Evolutionary conservation across 1,139 yeast genomes (phyloP).

Genomic region (Suhomyces coccinellae): DNA sequence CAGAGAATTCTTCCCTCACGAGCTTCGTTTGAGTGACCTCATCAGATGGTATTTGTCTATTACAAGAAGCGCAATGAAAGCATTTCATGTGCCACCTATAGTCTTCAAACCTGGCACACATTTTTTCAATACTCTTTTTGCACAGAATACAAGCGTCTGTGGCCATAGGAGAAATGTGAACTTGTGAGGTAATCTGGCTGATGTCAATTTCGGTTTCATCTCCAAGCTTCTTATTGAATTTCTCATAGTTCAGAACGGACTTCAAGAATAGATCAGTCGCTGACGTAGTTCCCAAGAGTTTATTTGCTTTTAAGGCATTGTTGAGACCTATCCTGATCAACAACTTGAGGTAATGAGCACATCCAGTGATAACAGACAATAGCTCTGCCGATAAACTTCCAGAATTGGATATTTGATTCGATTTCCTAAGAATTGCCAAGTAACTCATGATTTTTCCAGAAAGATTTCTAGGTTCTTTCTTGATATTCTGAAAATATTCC

Average conservation of each 20-base stretch:
- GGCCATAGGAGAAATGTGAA: constrained; percentile 56
- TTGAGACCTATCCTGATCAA: constrained; percentile 79
- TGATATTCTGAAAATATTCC: constrained; percentile 33
- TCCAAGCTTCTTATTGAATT: constrained; percentile 19
- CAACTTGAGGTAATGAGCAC: constrained; percentile 90
- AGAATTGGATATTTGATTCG: constrained; percentile 47
- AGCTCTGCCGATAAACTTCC: constrained; percentile 61
- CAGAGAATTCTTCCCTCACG: constrained; percentile 27
- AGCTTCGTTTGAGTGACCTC: constrained; percentile 36
- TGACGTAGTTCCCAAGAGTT: constrained; percentile 52
- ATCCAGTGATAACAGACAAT: constrained; percentile 80
- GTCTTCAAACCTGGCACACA: constrained; percentile 62
- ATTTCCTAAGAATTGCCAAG: constrained; percentile 66
- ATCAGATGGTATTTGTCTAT: constrained; percentile 30
- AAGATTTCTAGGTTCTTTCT: constrained; percentile 86
- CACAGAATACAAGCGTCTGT: constrained; percentile 80
- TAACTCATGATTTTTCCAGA: constrained; percentile 79
- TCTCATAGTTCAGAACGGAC: constrained; percentile 50
- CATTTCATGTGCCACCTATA: constrained; percentile 84
- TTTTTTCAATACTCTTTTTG: constrained; percentile 76
- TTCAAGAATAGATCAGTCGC: constrained; percentile 66
- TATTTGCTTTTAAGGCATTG: constrained; percentile 70
- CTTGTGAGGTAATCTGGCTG: constrained; percentile 38
- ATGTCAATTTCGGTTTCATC: constrained; percentile 29
- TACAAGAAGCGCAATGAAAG: constrained; percentile 61